phyloP scores from a whole-genome alignment of 352 stramenopile species.

The Phytophthora constricta region DNA sequence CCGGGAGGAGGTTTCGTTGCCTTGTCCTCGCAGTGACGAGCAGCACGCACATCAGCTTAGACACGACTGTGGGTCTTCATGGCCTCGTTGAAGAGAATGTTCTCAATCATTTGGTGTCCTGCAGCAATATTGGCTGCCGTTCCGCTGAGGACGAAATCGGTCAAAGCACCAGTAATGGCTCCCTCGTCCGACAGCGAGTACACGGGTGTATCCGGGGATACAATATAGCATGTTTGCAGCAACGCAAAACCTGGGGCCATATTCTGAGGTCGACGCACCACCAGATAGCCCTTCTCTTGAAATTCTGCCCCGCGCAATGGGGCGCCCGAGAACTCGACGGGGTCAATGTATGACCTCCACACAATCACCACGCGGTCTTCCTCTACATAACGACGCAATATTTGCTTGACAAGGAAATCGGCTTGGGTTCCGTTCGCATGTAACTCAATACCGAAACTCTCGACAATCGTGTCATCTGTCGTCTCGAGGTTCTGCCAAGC shows the following conservation, averaged over 20 bases:
- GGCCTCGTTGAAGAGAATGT: slow-evolving; percentile 52
- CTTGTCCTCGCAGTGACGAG: not conserved
- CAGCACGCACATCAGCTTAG: slow-evolving; percentile 1
- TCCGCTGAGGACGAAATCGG: slow-evolving; percentile 48
- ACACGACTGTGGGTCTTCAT: slow-evolving; percentile 38
- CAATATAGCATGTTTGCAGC: slow-evolving; percentile 64
- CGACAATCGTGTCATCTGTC: slow-evolving; percentile 63
- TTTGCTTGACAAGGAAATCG: slow-evolving; percentile 64
- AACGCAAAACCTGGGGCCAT: slow-evolving; percentile 41
- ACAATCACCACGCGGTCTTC: slow-evolving; percentile 59
- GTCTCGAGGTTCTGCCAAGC: slow-evolving; percentile 27
- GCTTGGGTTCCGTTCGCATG: slow-evolving; percentile 55
- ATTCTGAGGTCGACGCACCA: slow-evolving; percentile 46
- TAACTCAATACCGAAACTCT: slow-evolving; percentile 64
- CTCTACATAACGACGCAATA: slow-evolving; percentile 55
- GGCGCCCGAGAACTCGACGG: slow-evolving; percentile 55
- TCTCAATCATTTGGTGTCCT: slow-evolving; percentile 61
- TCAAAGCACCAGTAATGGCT: slow-evolving; percentile 37
- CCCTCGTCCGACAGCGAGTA: slow-evolving; percentile 34
- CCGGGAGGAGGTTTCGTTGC: not conserved
- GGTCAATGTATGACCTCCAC: slow-evolving; percentile 64
- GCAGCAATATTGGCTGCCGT: slow-evolving; percentile 44
- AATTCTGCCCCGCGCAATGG: slow-evolving; percentile 54
- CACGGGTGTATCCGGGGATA: slow-evolving; percentile 49
- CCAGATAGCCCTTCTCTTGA: slow-evolving; percentile 62